These are phyloP conservation scores for Fusarium foetens DNA, from an alignment of 2,329 filamentous ascomycete species.

Conservation along the genomic window DNA sequence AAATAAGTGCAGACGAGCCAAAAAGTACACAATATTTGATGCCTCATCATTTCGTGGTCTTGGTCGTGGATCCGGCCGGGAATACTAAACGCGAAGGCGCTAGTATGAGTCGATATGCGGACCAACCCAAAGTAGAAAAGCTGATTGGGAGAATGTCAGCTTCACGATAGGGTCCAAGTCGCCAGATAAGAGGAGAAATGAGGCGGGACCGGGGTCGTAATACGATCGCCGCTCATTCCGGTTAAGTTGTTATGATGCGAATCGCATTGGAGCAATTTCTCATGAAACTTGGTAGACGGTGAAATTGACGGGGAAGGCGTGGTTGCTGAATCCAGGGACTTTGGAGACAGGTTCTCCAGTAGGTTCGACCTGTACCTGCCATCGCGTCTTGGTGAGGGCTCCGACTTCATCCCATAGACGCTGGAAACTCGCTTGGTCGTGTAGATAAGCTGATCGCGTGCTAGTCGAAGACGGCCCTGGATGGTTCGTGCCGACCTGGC, in stretches of 20 bases:
- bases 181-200: conserved; percentile 20
- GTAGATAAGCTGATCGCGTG: conserved; percentile 54
- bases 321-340: conserved; percentile 43
- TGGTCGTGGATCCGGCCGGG: conserved; percentile 23
- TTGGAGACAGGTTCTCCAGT: conserved; percentile 38
- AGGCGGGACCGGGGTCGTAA: conserved; percentile 21
- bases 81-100: conserved; percentile 20
- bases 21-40: neutral
- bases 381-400: conserved; percentile 58
- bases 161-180: conserved; percentile 24
- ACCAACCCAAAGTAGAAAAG: conserved; percentile 32
- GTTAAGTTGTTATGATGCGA: neutral
- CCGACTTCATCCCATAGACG: conserved; percentile 65
- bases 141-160: conserved; percentile 21
- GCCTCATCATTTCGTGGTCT: conserved; percentile 9
- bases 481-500: conserved; percentile 57
- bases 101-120: conserved; percentile 25
- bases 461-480: conserved; percentile 36
- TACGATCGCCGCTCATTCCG: conserved; percentile 17
- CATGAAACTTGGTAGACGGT: conserved; percentile 50
- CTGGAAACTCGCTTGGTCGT: conserved; percentile 62
- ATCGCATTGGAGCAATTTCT: conserved; percentile 11
- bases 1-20: conserved; percentile 5
- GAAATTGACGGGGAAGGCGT: conserved; percentile 48
- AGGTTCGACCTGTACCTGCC: conserved; percentile 58